These are phyloP conservation scores for Trichosporon sp. DNA, from an alignment of 1,284 basidiomycete species.

Conservation along the genomic window DNA sequence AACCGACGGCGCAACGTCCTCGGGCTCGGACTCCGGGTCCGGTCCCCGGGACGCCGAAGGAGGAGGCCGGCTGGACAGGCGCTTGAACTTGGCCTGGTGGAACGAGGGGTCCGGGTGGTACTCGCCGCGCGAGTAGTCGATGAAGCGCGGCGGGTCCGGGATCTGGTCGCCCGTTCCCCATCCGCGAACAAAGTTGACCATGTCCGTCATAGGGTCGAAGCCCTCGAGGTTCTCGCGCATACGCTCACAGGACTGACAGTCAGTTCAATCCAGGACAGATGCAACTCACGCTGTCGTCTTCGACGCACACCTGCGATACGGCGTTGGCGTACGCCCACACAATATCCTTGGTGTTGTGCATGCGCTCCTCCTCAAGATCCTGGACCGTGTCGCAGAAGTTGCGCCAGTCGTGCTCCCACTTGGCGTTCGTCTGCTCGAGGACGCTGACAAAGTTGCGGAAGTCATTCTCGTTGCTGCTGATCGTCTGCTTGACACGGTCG, in stretches of 20 bases:
- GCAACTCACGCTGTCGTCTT: slow-evolving; percentile 81
- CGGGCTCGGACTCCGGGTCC: slow-evolving; percentile 1
- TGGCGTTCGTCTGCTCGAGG: slow-evolving; percentile 70
- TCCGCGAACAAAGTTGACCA: slow-evolving; percentile 75
- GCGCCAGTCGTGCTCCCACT: slow-evolving; percentile 96
- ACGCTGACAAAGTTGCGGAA: slow-evolving; percentile 81
- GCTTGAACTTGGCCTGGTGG: slow-evolving; percentile 44
- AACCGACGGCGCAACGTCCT: not conserved
- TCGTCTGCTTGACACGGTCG: slow-evolving; percentile 82
- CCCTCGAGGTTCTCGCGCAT: slow-evolving; percentile 75
- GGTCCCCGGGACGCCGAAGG: not conserved
- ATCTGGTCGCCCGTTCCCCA: slow-evolving; percentile 80
- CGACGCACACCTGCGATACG: slow-evolving; percentile 89
- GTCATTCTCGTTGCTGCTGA: slow-evolving; percentile 83
- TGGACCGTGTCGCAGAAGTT: slow-evolving; percentile 85
- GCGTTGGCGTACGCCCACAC: slow-evolving; percentile 96
- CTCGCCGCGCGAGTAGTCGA: slow-evolving; percentile 58
- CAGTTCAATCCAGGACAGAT: not conserved
- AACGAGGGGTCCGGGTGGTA: slow-evolving; percentile 40
- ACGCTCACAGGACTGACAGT: slow-evolving; percentile 74
- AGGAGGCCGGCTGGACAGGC: slow-evolving; percentile 31
- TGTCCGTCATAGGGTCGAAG: slow-evolving; percentile 74
- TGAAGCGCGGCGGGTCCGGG: slow-evolving; percentile 53
- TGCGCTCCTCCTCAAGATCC: slow-evolving; percentile 88
- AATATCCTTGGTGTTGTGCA: slow-evolving; percentile 91